A percentile compares a stretch with the other conserved stretches of the same genome.
Evolutionary conservation across 768 basidiomycete species (phyloP).

Genomic region (Rubroboletus pulcherrimus): DNA sequence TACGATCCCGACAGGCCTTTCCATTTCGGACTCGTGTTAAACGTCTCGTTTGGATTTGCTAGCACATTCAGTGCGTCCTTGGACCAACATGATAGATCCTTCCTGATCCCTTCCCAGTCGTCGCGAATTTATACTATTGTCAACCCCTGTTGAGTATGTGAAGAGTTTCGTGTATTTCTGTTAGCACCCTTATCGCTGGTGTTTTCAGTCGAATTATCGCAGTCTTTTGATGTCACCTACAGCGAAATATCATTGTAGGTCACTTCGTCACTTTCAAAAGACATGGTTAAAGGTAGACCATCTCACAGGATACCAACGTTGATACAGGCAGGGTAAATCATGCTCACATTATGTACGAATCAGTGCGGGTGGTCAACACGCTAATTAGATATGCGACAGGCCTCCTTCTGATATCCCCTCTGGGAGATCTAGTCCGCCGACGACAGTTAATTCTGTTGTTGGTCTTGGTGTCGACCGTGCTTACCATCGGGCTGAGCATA

Average conservation of each 20-base stretch:
- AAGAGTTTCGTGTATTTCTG: background rate
- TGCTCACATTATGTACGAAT: background rate
- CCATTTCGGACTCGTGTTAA: constrained; percentile 50
- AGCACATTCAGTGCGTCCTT: constrained; percentile 41
- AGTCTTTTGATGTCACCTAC: constrained; percentile 39
- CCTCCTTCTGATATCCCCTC: constrained; percentile 70
- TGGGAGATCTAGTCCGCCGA: constrained; percentile 79
- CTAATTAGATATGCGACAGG: constrained; percentile 61
- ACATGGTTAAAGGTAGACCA: background rate
- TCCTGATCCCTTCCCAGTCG: constrained; percentile 36
- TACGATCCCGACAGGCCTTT: constrained; percentile 50
- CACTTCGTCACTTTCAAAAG: background rate
- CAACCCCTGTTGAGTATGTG: constrained; percentile 71
- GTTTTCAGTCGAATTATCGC: constrained; percentile 32
- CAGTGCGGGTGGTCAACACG: background rate
- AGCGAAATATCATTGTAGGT: constrained; percentile 32
- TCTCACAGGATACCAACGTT: constrained; percentile 56
- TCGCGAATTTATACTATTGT: constrained; percentile 80
- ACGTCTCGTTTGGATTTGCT: constrained; percentile 58
- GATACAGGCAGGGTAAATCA: constrained; percentile 58
- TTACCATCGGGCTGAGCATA: constrained; percentile 71
- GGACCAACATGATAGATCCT: background rate
- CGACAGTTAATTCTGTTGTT: constrained; percentile 65
- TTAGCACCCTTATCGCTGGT: background rate
- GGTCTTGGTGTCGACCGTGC: constrained; percentile 45